These are phyloP conservation scores for Abrus precatorius DNA, from an alignment of 306 rosid species.

Conservation along the genomic window DNA sequence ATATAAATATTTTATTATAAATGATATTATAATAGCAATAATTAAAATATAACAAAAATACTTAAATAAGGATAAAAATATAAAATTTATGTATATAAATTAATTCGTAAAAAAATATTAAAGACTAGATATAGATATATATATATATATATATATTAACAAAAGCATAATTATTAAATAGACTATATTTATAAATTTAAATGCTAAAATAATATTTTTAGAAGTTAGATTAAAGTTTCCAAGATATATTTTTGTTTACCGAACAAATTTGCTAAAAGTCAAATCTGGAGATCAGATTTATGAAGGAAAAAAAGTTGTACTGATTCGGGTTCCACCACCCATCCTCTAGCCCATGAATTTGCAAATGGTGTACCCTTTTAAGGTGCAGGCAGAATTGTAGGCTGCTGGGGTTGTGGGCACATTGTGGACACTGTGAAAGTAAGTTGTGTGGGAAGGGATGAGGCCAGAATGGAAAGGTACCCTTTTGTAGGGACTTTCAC, in stretches of 20 bases:
- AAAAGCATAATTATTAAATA: no score
- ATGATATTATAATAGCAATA: no score
- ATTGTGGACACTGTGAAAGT: slow-evolving; percentile 23
- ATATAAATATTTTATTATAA: no score
- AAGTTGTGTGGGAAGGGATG: slow-evolving; percentile 20
- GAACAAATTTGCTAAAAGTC: neutral
- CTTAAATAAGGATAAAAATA: no score
- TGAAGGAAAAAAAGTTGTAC: slow-evolving; percentile 19
- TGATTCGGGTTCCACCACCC: slow-evolving; percentile 32
- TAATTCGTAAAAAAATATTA: no score
- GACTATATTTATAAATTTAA: no score
- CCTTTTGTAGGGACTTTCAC: slow-evolving; percentile 47
- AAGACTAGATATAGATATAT: no score
- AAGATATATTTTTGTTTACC: neutral
- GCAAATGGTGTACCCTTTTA: slow-evolving; percentile 37
- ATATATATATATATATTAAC: no score
- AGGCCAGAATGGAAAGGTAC: slow-evolving; percentile 37
- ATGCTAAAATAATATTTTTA: no score
- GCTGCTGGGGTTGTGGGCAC: slow-evolving; percentile 62
- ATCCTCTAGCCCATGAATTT: slow-evolving; percentile 13
- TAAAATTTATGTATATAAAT: no score
- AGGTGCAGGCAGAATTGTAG: slow-evolving; percentile 45
- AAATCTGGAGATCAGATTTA: slow-evolving; percentile 2
- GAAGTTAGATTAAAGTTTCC: no score
- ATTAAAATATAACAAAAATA: no score